Evolutionary conservation across 1,139 yeast genomes (phyloP).

Genomic region (Fermentozyma sake): DNA sequence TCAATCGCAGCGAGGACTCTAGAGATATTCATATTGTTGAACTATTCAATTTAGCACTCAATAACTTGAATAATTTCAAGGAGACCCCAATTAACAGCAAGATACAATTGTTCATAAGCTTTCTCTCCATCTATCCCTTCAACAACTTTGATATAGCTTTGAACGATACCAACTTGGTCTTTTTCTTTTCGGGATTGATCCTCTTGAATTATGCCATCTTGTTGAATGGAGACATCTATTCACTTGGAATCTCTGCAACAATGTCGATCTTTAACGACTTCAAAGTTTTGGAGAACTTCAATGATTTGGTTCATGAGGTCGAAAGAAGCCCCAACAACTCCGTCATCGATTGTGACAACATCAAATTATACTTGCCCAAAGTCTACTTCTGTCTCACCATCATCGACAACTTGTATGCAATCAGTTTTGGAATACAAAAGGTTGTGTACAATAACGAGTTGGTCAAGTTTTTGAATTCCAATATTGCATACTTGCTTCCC

Average conservation of each 20-base stretch:
- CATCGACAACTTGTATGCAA: constrained; percentile 52
- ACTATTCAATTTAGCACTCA: constrained; percentile 48
- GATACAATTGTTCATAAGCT: constrained; percentile 34
- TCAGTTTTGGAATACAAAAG: constrained; percentile 56
- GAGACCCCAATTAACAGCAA: constrained; percentile 24
- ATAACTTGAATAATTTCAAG: constrained; percentile 41
- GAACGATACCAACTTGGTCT: constrained; percentile 29
- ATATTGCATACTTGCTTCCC: constrained; percentile 12
- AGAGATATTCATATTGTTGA: constrained; percentile 34
- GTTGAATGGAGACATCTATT: constrained; percentile 54
- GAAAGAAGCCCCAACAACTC: constrained; percentile 8
- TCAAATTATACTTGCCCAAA: constrained; percentile 42
- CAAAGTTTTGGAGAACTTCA: constrained; percentile 41
- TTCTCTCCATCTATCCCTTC: constrained; percentile 44
- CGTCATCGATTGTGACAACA: constrained; percentile 30
- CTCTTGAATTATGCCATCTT: constrained; percentile 53
- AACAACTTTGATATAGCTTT: constrained; percentile 16
- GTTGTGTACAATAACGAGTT: constrained; percentile 14
- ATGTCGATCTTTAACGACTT: constrained; percentile 57
- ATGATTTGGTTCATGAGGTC: constrained; percentile 15
- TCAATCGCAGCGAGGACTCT: constrained; percentile 5
- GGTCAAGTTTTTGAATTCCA: constrained; percentile 13
- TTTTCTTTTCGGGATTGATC: constrained; percentile 44
- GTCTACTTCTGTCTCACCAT: constrained; percentile 45
- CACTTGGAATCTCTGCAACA: constrained; percentile 51